Base-by-base conservation (phyloP, 75 land plant genomes). In the Larix kaempferi region DNA sequence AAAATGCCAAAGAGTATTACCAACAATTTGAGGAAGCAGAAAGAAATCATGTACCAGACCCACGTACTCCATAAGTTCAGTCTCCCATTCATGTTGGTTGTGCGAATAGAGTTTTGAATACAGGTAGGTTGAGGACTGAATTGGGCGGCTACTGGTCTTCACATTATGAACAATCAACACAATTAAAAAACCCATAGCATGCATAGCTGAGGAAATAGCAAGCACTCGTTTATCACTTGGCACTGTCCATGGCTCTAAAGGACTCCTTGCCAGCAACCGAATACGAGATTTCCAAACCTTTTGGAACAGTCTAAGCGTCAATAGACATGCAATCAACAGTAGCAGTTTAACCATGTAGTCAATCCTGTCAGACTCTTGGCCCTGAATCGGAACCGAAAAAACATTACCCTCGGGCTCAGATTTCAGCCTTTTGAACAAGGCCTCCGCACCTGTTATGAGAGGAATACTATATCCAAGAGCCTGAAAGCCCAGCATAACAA, bases 41-140 rank as follows among this genome's bases (percentile, higher is more conserved):
- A 89, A 93, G 59, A 91, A 83, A 79, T 91, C 95, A 78, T 93
- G 91, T 54, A 91, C 86, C 41, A 93, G 81, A 56, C 94, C 95
- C 1, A 81, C 74, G 73, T 93, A 91, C 78, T 93, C 88, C 79
- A 19, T 55, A 12, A 76, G 44, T 16, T 69, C 64, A 33, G 54
- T 81, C 75, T 65, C 82, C 27, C 49, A 33, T 26, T 81, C 76
- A 60, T 80, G 39, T 58, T 80, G 13, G 39, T 58, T 80, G 13
- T 75, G 74, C 35, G 69, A 22, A 16, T 78, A 79, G 12, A 78
- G 80, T 17, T 35, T 39, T 74, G 74, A 71, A 74, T 73, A 65
- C 16, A 76, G 35, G 67, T 76, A 84, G 1, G 39, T 29, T n/a
- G 56, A 21, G 23, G 77, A 22, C 21, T 11, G 49, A 71, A 76